Base-by-base conservation (phyloP, 2,329 filamentous ascomycete genomes). In the Beauveria rudraprayagi region DNA sequence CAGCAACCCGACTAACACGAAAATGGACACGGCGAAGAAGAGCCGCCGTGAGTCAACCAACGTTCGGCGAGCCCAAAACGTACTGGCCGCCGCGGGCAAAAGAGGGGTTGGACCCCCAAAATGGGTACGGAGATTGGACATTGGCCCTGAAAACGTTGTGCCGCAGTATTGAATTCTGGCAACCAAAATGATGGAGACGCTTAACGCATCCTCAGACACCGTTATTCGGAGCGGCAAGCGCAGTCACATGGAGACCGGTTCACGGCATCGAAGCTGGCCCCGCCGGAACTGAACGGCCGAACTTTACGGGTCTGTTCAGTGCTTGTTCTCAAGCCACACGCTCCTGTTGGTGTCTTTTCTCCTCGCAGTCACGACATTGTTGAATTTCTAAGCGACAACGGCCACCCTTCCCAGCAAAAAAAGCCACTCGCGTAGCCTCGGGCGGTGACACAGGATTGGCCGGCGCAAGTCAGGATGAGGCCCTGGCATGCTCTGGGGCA, bases 41-140 rank as follows among this genome's bases (percentile, higher is more conserved):
- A 14, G 14, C 10, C 28, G 7, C 11, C 19, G 11, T 50, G 55
- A 57, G 55, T 57, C 60, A 50, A 56, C 30, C 60, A 50, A 56
- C 30, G 22, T 28, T 46, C 60, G 60, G 60, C 60, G 52, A 61
- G 60, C 60, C 60, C 46, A 61, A 61, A 56, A 56, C 28, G 60
- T 54, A 52, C 46, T 61, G 59, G 52, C 60, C 53, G 53, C 22
- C 54, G n/a, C 53, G 40, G 40, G 16, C 40, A 53, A 55, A 55
- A 55, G 52, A 55, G 52, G 55, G 55, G 55, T 22, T 40, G 5
- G 3, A 30, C 28, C 34, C n/a, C 9, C 41, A 50, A 40, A 40
- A 41, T 28, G 22, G 16, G 19, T 19, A 48, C 19, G 14, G 30
- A 30, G 43, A 57, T 57, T 57, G 55, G 44, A 57, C 30, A 41